Conservation (phyloP, 2,329 filamentous ascomycete species). For the Mycogone perniciosa region DNA sequence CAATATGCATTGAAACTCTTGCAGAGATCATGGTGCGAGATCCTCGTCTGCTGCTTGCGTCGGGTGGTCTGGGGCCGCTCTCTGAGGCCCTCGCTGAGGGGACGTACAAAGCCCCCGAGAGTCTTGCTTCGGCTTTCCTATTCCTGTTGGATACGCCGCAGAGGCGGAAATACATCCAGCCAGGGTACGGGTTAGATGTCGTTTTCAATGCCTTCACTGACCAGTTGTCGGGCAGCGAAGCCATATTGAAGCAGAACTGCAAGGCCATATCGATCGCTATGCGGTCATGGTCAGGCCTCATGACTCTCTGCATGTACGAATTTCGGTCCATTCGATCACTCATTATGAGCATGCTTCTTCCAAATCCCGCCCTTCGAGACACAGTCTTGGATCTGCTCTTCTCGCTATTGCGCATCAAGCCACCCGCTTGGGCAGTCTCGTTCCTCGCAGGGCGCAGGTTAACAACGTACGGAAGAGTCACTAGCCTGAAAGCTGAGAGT, state of each 20-base stretch:
- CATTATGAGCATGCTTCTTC: conserved; percentile 55
- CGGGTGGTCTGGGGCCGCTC: conserved; percentile 79
- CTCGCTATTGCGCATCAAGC: conserved; percentile 76
- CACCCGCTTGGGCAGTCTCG: conserved; percentile 84
- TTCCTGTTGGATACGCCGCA: conserved; percentile 82
- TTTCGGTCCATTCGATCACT: conserved; percentile 80
- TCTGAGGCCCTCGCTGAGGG: conserved; percentile 90
- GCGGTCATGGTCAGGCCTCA: conserved; percentile 88
- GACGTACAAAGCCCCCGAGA: conserved; percentile 86
- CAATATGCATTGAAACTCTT: conserved; percentile 88
- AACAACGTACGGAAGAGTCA: conserved; percentile 93
- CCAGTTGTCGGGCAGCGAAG: conserved; percentile 55
- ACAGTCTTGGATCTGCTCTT: conserved; percentile 86
- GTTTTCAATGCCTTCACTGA: conserved; percentile 93
- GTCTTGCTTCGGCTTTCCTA: conserved; percentile 77
- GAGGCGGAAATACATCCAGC: conserved; percentile 73
- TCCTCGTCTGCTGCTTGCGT: conserved; percentile 70
- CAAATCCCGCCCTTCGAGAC: conserved; percentile 54
- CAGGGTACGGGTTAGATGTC: conserved; percentile 82
- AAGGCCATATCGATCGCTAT: conserved; percentile 88
- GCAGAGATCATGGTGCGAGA: conserved; percentile 87
- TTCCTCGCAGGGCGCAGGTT: conserved; percentile 87
- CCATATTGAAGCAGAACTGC: conserved; percentile 72
- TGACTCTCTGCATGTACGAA: conserved; percentile 82
- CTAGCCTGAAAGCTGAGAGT: conserved; percentile 62